Percentiles rank a stretch among this genome's conserved stretches.
Evolutionary conservation across 2,329 filamentous ascomycete species (phyloP).

Genomic region (Calonectria fujianensis): DNA sequence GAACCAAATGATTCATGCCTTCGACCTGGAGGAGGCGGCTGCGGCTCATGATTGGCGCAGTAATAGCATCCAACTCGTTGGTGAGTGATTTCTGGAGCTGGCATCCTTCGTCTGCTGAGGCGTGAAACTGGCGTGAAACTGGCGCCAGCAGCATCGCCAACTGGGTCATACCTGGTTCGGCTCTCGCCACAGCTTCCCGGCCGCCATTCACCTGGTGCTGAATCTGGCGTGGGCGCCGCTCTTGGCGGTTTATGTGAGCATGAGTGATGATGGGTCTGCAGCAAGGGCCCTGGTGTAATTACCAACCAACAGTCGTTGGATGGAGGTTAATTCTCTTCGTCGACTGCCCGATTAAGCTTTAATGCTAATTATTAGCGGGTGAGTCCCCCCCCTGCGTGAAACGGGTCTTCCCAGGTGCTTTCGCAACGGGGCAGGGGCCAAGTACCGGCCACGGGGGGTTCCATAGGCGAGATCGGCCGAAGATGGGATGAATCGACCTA

Average conservation of each 20-base stretch:
- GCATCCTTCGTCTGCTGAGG: neutral
- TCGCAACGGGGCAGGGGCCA: slow-evolving; percentile 22
- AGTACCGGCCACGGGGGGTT: slow-evolving; percentile 28
- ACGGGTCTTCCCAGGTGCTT: slow-evolving; percentile 15
- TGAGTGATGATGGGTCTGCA: slow-evolving; percentile 41
- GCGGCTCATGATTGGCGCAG: neutral
- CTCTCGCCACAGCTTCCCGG: neutral
- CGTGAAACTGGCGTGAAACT: slow-evolving; percentile 38
- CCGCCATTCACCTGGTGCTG: slow-evolving; percentile 36
- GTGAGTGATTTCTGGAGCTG: slow-evolving; percentile 25
- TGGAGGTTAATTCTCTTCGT: neutral
- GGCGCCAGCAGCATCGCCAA: neutral
- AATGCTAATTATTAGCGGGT: slow-evolving; percentile 13
- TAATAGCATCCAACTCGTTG: neutral
- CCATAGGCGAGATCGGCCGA: slow-evolving; percentile 22
- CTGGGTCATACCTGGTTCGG: slow-evolving; percentile 4
- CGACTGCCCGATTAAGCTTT: slow-evolving; percentile 30
- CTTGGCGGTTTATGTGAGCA: slow-evolving; percentile 50
- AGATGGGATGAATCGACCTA: slow-evolving; percentile 30
- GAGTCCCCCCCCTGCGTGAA: slow-evolving; percentile 13
- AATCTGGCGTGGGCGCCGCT: slow-evolving; percentile 41
- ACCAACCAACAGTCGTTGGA: neutral
- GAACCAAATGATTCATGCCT: slow-evolving; percentile 9
- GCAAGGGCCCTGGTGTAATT: neutral
- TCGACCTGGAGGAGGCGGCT: neutral